A percentile compares a stretch with the other conserved stretches of the same genome.
Conservation (phyloP, 116 monocot species). For the Cymodocea nodosa region DNA sequence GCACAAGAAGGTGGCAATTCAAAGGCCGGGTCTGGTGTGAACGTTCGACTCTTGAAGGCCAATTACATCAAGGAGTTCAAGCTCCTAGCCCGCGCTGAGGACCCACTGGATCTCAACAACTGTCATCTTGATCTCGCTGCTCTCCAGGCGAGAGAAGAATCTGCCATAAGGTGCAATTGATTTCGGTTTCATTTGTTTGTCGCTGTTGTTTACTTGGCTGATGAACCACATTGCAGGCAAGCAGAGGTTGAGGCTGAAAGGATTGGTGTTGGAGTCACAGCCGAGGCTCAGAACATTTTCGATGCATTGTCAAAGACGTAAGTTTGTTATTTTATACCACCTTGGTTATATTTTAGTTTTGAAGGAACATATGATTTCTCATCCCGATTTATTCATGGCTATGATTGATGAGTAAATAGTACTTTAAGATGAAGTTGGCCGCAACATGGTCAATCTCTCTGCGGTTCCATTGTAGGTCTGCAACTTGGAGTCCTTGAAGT, state of each 20-base stretch:
- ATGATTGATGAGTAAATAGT: too few relatives aligned
- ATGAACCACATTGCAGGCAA: slow-evolving; percentile 36
- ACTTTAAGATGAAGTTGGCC: too few relatives aligned
- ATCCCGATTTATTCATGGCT: not conserved
- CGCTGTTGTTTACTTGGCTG: not conserved
- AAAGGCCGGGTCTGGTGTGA: slow-evolving; percentile 18
- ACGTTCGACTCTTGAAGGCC: slow-evolving; percentile 59
- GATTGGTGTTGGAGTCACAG: slow-evolving; percentile 81
- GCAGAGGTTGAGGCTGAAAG: slow-evolving; percentile 81
- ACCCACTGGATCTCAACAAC: slow-evolving; percentile 61
- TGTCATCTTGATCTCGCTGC: slow-evolving; percentile 58
- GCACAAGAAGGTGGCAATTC: slow-evolving; percentile 52
- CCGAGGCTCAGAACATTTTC: slow-evolving; percentile 76
- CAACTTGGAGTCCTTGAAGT: too few relatives aligned
- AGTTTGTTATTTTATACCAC: slow-evolving; percentile 6
- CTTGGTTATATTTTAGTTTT: not conserved
- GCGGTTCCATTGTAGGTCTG: too few relatives aligned
- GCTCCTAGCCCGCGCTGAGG: slow-evolving; percentile 39
- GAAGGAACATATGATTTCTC: not conserved
- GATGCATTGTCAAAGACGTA: slow-evolving; percentile 97
- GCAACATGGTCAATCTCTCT: too few relatives aligned
- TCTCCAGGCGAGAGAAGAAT: slow-evolving; percentile 70
- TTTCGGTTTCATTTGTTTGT: not conserved
- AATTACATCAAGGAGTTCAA: slow-evolving; percentile 59
- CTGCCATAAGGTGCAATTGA: slow-evolving; percentile 47